Conservation (phyloP, 768 basidiomycete genomes). For the Amanita rubescens region DNA sequence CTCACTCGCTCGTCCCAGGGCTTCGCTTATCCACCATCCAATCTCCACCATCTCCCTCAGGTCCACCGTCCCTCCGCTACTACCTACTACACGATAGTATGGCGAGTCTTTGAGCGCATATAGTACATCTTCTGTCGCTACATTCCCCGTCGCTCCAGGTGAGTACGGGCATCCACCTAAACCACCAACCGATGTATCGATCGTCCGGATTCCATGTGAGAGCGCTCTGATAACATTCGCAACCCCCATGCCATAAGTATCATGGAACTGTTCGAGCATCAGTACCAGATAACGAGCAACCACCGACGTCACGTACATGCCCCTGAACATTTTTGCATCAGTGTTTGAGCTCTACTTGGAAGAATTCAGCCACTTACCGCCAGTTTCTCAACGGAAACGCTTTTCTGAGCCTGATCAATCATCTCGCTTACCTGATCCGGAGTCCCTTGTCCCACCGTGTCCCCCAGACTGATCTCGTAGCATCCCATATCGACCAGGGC, state of each 20-base stretch:
- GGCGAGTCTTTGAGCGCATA: conserved; percentile 69
- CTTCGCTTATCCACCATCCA: conserved; percentile 76
- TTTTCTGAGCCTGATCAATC: conserved; percentile 60
- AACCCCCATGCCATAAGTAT: conserved; percentile 81
- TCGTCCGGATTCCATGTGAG: conserved; percentile 65
- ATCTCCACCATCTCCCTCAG: conserved; percentile 64
- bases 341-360: not conserved
- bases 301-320: conserved; percentile 35
- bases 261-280: conserved; percentile 59
- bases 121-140: conserved; percentile 87
- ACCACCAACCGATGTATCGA: conserved; percentile 82
- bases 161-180: conserved; percentile 96
- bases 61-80: conserved; percentile 38
- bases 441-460: conserved; percentile 85
- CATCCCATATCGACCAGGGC: conserved; percentile 85
- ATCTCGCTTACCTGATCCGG: conserved; percentile 61
- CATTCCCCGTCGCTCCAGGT: conserved; percentile 92
- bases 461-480: conserved; percentile 88
- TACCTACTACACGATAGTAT: conserved; percentile 46
- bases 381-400: conserved; percentile 55
- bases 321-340: conserved; percentile 27
- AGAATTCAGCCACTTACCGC: conserved; percentile 40
- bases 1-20: conserved; percentile 58
- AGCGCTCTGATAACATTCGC: conserved; percentile 71
- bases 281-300: not conserved